Percentiles rank a stretch among this genome's conserved stretches.
Conservation (phyloP, 768 basidiomycete species). For the Lenzites betulinus region DNA sequence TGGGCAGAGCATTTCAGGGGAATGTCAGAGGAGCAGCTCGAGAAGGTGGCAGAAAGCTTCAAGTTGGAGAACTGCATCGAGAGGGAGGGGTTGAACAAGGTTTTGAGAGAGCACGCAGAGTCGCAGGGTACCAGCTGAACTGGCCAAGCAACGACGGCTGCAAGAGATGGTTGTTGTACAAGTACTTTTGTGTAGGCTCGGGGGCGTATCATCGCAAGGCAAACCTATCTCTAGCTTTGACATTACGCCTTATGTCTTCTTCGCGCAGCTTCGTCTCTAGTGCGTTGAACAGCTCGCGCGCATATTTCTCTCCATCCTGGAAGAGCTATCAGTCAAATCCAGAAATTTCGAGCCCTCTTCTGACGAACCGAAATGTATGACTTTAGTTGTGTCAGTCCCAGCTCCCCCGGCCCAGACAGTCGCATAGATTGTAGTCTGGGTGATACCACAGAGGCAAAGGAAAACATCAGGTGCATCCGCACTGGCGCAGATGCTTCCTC, state of each 20-base stretch:
- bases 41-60: slow-evolving; percentile 73
- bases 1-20: slow-evolving; percentile 74
- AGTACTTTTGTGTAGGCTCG: slow-evolving; percentile 4
- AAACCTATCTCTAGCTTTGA: slow-evolving; percentile 61
- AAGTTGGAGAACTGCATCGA: slow-evolving; percentile 67
- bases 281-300: slow-evolving; percentile 53
- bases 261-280: slow-evolving; percentile 67
- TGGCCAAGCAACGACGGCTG: background rate
- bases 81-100: slow-evolving; percentile 54
- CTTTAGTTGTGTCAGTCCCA: slow-evolving; percentile 49
- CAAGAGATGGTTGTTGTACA: slow-evolving; percentile 5
- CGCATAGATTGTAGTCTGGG: slow-evolving; percentile 63
- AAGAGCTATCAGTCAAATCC: background rate
- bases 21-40: slow-evolving; percentile 58
- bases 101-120: slow-evolving; percentile 29
- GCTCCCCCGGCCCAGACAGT: slow-evolving; percentile 62
- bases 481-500: slow-evolving; percentile 73
- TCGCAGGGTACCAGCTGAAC: background rate
- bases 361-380: slow-evolving; percentile 55
- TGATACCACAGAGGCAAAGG: slow-evolving; percentile 46
- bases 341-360: background rate
- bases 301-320: slow-evolving; percentile 72
- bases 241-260: slow-evolving; percentile 59
- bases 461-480: slow-evolving; percentile 63
- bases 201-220: slow-evolving; percentile 21